A percentile compares a stretch with the other conserved stretches of the same genome.
Evolutionary conservation across 805 yeast genomes (phyloP).

Genomic region (Scheffersomyces stipitis): DNA sequence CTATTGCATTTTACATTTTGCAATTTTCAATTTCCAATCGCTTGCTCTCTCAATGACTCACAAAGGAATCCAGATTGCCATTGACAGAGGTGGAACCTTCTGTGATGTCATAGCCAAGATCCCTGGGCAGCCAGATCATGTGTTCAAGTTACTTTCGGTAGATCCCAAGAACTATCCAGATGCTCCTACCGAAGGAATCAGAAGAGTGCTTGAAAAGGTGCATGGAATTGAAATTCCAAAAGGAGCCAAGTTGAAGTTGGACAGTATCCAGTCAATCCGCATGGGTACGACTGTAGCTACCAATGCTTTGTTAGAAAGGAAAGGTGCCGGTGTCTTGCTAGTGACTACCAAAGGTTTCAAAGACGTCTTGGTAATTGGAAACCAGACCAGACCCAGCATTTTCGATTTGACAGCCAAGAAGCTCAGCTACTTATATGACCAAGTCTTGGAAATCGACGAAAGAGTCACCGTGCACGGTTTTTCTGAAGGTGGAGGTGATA

Average conservation of each 20-base stretch:
- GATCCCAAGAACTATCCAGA: slow-evolving; percentile 86
- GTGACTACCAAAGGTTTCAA: slow-evolving; percentile 86
- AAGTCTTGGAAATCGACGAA: slow-evolving; percentile 85
- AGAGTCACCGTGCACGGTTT: slow-evolving; percentile 77
- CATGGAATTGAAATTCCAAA: slow-evolving; percentile 57
- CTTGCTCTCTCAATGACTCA: too few relatives aligned
- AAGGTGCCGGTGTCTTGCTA: slow-evolving; percentile 86
- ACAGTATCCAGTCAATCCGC: slow-evolving; percentile 64
- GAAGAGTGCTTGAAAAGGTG: slow-evolving; percentile 68
- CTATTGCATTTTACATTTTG: too few relatives aligned
- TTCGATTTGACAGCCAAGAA: slow-evolving; percentile 78
- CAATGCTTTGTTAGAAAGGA: slow-evolving; percentile 87
- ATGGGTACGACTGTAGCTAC: slow-evolving; percentile 98
- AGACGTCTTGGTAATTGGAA: slow-evolving; percentile 81
- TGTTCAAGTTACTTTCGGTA: slow-evolving; percentile 79
- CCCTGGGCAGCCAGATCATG: slow-evolving; percentile 56
- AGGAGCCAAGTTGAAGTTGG: slow-evolving; percentile 54
- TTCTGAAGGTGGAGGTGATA: slow-evolving; percentile 65
- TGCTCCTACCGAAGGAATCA: slow-evolving; percentile 91
- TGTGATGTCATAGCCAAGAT: slow-evolving; percentile 64
- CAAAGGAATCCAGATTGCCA: slow-evolving; percentile 30
- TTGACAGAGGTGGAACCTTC: slow-evolving; percentile 80
- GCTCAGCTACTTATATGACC: slow-evolving; percentile 68
- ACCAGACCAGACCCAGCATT: slow-evolving; percentile 87
- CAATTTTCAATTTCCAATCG: too few relatives aligned